Conservation (phyloP, 2,329 filamentous ascomycete species). For the Fusarium continuum region DNA sequence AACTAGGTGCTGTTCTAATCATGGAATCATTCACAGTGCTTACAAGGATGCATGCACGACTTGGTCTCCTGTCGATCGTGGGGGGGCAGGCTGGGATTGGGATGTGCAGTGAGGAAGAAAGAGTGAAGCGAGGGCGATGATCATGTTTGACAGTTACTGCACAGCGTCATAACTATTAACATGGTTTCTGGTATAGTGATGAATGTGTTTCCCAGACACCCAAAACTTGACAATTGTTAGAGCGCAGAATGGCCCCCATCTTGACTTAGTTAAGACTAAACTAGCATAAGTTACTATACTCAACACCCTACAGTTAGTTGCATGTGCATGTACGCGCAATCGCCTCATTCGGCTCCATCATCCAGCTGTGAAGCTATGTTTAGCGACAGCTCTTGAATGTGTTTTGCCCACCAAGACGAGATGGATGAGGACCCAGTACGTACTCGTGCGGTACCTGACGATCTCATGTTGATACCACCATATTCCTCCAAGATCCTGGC, state of each 20-base stretch:
- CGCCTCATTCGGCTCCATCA: conserved; percentile 22
- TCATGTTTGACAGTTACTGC: neutral
- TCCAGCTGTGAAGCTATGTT: conserved; percentile 16
- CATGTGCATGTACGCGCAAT: conserved; percentile 20
- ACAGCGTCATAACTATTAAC: too few species aligned
- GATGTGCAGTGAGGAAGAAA: conserved; percentile 20
- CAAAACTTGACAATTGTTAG: too few species aligned
- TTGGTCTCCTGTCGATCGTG: conserved; percentile 31
- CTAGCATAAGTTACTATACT: too few species aligned
- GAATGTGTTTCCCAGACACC: neutral
- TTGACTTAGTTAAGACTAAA: neutral
- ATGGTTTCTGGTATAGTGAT: too few species aligned
- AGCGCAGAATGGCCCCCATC: too few species aligned
- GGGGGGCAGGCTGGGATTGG: conserved; percentile 31
- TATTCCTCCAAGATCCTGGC: neutral
- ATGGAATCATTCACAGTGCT: neutral
- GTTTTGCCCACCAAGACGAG: neutral
- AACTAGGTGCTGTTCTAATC: neutral
- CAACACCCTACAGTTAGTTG: neutral
- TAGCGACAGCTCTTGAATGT: conserved; percentile 8
- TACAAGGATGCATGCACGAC: neutral
- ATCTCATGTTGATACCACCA: conserved; percentile 10
- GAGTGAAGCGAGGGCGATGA: neutral
- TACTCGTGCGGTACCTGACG: conserved; percentile 21
- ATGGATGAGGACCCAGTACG: neutral